A percentile compares a stretch with the other conserved stretches of the same genome.
These are phyloP conservation scores for Penicillium coprophilum DNA, from an alignment of 495 filamentous ascomycete genomes.

Conservation along the genomic window DNA sequence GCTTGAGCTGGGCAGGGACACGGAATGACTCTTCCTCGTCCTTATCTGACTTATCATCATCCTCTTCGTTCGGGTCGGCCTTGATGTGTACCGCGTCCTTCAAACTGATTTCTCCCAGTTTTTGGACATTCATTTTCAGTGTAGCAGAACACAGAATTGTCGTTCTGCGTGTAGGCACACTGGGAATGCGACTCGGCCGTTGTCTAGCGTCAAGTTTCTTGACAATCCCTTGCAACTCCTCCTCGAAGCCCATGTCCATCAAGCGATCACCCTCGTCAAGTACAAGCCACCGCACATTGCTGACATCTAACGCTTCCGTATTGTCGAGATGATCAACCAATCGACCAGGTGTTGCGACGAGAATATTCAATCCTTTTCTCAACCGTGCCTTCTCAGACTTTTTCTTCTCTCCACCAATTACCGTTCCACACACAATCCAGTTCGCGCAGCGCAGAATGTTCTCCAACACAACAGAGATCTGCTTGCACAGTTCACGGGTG, in stretches of 20 bases:
- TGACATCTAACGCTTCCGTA: conserved; percentile 83
- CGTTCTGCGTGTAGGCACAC: conserved; percentile 71
- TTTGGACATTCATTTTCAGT: conserved; percentile 93
- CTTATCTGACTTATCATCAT: conserved; percentile 36
- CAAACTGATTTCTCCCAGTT: conserved; percentile 87
- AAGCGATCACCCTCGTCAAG: conserved; percentile 93
- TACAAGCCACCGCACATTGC: conserved; percentile 87
- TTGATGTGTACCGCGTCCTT: conserved; percentile 89
- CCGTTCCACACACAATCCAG: conserved; percentile 89
- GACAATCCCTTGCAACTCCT: conserved; percentile 79
- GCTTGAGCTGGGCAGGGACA: conserved; percentile 91
- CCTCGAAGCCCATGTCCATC: conserved; percentile 96
- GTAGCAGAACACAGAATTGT: conserved; percentile 96
- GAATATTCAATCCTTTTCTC: conserved; percentile 89
- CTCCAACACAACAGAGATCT: conserved; percentile 83
- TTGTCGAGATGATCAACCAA: conserved; percentile 88
- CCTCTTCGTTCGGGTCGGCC: conserved; percentile 53
- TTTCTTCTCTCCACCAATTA: conserved; percentile 96
- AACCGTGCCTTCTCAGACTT: conserved; percentile 93
- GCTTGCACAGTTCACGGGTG: conserved; percentile 89
- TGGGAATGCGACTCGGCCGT: conserved; percentile 46
- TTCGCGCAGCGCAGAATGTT: conserved; percentile 76
- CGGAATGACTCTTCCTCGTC: conserved; percentile 61
- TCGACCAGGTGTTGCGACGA: conserved; percentile 91
- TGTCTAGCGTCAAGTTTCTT: conserved; percentile 61